These are phyloP conservation scores for Eutrema heterophyllum DNA, from an alignment of 345 rosid species.

Conservation along the genomic window DNA sequence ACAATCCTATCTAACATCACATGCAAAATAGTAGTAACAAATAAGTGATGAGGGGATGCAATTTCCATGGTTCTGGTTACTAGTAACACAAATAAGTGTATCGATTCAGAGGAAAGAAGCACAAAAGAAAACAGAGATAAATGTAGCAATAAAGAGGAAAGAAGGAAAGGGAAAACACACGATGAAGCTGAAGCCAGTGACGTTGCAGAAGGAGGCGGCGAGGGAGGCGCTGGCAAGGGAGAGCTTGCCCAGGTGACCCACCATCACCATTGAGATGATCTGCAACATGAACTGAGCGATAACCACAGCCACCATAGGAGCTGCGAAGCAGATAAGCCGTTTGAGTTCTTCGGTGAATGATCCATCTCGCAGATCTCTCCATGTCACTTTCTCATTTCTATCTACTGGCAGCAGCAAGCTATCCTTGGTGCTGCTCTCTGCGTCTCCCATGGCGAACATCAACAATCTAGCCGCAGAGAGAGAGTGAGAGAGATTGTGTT, in stretches of 20 bases:
- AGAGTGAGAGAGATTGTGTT: not conserved
- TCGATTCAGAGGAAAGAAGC: not conserved
- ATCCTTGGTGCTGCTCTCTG: slow-evolving; percentile 11
- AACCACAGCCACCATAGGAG: slow-evolving; percentile 65
- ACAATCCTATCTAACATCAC: slow-evolving; percentile 56
- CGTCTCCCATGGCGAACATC: slow-evolving; percentile 19
- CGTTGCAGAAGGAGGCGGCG: slow-evolving; percentile 41
- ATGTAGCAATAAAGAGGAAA: no score
- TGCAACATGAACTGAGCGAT: slow-evolving; percentile 45
- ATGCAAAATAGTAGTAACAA: not conserved
- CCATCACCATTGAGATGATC: slow-evolving; percentile 32
- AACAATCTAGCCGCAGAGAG: not conserved
- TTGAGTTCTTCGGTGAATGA: slow-evolving; percentile 42
- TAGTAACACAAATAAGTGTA: slow-evolving; percentile 27
- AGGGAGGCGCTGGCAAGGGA: slow-evolving; percentile 67
- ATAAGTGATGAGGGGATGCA: not conserved
- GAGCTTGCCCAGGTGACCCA: slow-evolving; percentile 30
- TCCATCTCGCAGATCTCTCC: slow-evolving; percentile 20
- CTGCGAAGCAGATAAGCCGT: slow-evolving; percentile 48
- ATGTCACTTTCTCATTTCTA: slow-evolving; percentile 13
- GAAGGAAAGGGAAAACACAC: slow-evolving; percentile 2
- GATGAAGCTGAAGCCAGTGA: slow-evolving; percentile 46
- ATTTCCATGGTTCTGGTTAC: not conserved
- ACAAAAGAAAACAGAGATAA: no score
- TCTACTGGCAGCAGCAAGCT: slow-evolving; percentile 6